Base-by-base conservation (phyloP, 169 alveolate genomes). In the Cardiosporidium cionae region DNA sequence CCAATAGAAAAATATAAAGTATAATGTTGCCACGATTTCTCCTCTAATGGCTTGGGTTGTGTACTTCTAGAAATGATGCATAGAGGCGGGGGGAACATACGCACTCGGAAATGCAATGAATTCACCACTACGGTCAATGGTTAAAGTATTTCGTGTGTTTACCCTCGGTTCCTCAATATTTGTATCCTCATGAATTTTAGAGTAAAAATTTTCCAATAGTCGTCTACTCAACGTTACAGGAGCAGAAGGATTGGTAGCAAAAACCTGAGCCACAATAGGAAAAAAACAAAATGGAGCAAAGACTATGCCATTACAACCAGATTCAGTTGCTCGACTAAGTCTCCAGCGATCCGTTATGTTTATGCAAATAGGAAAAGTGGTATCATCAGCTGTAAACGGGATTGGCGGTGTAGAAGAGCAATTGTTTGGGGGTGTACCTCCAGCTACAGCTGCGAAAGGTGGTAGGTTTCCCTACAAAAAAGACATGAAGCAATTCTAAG, bases 381-480 rank as follows among this genome's bases (percentile, higher is more conserved):
- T 70, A 52, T 58, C 31, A 16, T 54, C 25, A 34, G 35, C 77
- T 7, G 58, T 68, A 27, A 54, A 53, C 1, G 77, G 77, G 23
- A 28, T 34, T 3, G 77, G 77, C 23, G 77, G 77, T 32, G 16
- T 4, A 9, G 25, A 54, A 22, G 77, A 52, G 35, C 77, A 70
- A 68, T 52, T 70, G 69, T 70, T 70, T 0, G 69, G 71, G 1
- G 77, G 77, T 16, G 72, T 3, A 7, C 44, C 27, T 3, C 35
- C 25, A n/a, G 77, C 67, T 16, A 70, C 22, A 29, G 67, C 44
- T 16, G 77, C 77, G 72, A 70, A 70, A n/a, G 77, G 77, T 54
- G 27, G 52, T 7, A 70, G 77, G 53, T 52, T 54, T 16, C 77
- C 71, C 77, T 70, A 68, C 3, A 32, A 68, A 52, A 33, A 44